Conservation (phyloP, 345 rosid genomes). For the Rhodomyrtus tomentosa region DNA sequence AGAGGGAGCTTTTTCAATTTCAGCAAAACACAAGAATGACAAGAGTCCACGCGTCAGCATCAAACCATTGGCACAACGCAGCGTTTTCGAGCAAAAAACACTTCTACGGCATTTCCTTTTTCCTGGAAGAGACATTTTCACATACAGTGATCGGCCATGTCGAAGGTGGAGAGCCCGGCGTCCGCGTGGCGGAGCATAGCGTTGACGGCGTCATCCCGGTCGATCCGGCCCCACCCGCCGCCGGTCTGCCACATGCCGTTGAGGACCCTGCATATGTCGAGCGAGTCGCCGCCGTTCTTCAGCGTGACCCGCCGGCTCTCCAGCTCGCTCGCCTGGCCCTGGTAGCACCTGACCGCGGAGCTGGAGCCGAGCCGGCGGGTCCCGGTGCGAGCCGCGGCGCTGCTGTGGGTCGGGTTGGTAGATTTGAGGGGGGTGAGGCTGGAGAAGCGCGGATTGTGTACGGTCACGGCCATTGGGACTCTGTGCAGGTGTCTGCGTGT, state of each 20-base stretch:
- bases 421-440: slow-evolving; percentile 15
- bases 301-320: slow-evolving; percentile 36
- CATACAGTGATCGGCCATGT: slow-evolving; percentile 93
- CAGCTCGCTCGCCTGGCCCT: slow-evolving; percentile 13
- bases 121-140: background rate
- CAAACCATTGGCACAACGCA: background rate
- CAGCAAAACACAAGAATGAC: background rate
- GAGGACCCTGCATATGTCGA: slow-evolving; percentile 70
- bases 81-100: slow-evolving; percentile 2
- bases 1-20: background rate
- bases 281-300: slow-evolving; percentile 71
- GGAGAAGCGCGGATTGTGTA: slow-evolving; percentile 3
- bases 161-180: slow-evolving; percentile 87
- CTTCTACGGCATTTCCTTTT: background rate
- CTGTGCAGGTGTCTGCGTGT: background rate
- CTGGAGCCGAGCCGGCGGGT: slow-evolving; percentile 6
- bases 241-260: slow-evolving; percentile 97
- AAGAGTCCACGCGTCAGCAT: background rate
- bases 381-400: slow-evolving; percentile 2
- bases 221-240: slow-evolving; percentile 87
- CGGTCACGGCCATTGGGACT: background rate
- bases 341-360: slow-evolving; percentile 33
- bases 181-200: slow-evolving; percentile 76
- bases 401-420: background rate
- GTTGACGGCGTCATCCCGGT: slow-evolving; percentile 68